Conservation (phyloP, 768 basidiomycete genomes). For the Tulasnella sp. region DNA sequence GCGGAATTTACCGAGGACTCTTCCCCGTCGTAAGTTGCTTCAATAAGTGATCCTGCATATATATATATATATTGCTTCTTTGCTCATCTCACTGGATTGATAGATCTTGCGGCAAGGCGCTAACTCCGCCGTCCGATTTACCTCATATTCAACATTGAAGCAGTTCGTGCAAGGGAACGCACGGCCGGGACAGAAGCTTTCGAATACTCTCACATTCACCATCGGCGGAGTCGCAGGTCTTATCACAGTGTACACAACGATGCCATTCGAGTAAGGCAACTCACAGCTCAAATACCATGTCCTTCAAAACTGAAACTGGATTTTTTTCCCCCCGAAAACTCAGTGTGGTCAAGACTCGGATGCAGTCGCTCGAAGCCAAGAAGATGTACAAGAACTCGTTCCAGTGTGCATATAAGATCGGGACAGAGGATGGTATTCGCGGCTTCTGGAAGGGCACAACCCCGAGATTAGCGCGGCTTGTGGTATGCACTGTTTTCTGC, state of each 20-base stretch:
- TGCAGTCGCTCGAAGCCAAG: slow-evolving; percentile 84
- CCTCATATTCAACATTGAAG: slow-evolving; percentile 88
- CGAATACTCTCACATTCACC: slow-evolving; percentile 81
- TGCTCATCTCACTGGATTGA: no score
- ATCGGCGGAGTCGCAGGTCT: slow-evolving; percentile 91
- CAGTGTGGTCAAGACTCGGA: slow-evolving; percentile 94
- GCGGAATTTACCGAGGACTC: slow-evolving; percentile 73
- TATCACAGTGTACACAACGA: slow-evolving; percentile 86
- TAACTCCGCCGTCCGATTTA: slow-evolving; percentile 93
- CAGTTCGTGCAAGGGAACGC: slow-evolving; percentile 81
- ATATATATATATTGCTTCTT: no score
- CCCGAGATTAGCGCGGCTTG: slow-evolving; percentile 72
- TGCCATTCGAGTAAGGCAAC: slow-evolving; percentile 62
- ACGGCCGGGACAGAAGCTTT: slow-evolving; percentile 73
- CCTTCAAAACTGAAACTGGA: not conserved
- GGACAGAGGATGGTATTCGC: slow-evolving; percentile 84
- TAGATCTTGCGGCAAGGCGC: slow-evolving; percentile 98
- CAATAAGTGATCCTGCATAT: not conserved
- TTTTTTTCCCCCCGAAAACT: slow-evolving; percentile 20
- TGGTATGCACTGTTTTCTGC: slow-evolving; percentile 41
- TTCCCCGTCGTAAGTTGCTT: slow-evolving; percentile 72
- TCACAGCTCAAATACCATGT: not conserved
- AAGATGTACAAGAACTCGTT: slow-evolving; percentile 85
- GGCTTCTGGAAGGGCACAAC: slow-evolving; percentile 97
- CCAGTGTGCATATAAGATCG: slow-evolving; percentile 90